phyloP scores from a whole-genome alignment of 768 basidiomycete species.

The Pleurotus sapidus region DNA sequence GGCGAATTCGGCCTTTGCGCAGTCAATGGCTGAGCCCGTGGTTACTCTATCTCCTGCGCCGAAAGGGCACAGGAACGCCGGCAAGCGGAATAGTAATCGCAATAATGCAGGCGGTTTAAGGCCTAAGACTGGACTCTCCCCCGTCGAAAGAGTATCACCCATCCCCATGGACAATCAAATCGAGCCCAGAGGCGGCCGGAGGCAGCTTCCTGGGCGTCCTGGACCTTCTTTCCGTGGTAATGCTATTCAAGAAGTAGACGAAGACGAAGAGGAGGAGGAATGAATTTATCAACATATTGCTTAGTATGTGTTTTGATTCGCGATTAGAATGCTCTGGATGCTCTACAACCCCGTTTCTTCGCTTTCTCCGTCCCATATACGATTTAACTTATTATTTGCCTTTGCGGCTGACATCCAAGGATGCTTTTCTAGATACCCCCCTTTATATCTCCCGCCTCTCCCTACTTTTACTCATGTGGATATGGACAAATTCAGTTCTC shows the following conservation, averaged over 20 bases:
- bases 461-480: not conserved
- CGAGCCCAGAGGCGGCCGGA: constrained; percentile 52
- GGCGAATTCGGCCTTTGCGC: constrained; percentile 4
- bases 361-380: not conserved
- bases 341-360: not conserved
- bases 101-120: constrained; percentile 26
- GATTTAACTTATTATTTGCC: not conserved
- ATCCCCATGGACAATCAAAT: constrained; percentile 49
- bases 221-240: constrained; percentile 64
- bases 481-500: not conserved
- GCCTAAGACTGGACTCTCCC: constrained; percentile 54
- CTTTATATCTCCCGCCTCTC: not conserved
- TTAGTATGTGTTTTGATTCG: not conserved
- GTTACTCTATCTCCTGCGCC: constrained; percentile 53
- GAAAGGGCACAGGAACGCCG: constrained; percentile 37
- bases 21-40: constrained; percentile 27
- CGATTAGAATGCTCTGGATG: not conserved
- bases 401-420: not conserved
- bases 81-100: constrained; percentile 24
- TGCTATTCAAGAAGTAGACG: constrained; percentile 83
- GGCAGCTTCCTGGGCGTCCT: constrained; percentile 72
- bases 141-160: constrained; percentile 59
- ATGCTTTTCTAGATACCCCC: constrained; percentile 1
- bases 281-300: not conserved
- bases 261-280: constrained; percentile 68